Evolutionary conservation across 1,284 basidiomycete genomes (phyloP).

Genomic region (Cryptococcus sp.): DNA sequence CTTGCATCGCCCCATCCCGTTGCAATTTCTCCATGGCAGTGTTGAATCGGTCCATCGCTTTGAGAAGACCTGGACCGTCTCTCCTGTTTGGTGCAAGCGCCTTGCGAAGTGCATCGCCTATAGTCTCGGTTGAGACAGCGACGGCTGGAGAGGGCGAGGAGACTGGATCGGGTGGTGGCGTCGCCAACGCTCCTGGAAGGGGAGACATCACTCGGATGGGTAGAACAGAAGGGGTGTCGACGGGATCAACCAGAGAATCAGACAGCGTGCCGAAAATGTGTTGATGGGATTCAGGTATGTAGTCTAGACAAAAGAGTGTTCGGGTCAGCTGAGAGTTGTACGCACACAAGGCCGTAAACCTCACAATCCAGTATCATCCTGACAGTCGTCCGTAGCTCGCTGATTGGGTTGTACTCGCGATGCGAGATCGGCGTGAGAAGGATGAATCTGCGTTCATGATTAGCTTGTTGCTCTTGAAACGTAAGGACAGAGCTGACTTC

Average conservation of each 20-base stretch:
- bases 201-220: slow-evolving; percentile 30
- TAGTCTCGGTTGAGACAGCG: slow-evolving; percentile 42
- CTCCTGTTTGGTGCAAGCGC: slow-evolving; percentile 55
- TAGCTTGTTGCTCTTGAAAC: background rate
- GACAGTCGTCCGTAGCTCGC: slow-evolving; percentile 49
- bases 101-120: slow-evolving; percentile 57
- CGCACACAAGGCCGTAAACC: slow-evolving; percentile 7
- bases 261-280: slow-evolving; percentile 47
- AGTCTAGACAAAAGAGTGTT: slow-evolving; percentile 26
- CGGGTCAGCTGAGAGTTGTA: background rate
- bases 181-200: slow-evolving; percentile 25
- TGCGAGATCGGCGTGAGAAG: slow-evolving; percentile 46
- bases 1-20: slow-evolving; percentile 40
- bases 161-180: slow-evolving; percentile 24
- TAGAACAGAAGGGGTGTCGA: slow-evolving; percentile 24
- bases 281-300: slow-evolving; percentile 42
- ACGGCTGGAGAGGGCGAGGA: slow-evolving; percentile 6
- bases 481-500: slow-evolving; percentile 30
- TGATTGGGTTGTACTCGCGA: slow-evolving; percentile 55
- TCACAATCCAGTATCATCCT: slow-evolving; percentile 46
- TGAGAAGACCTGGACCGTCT: slow-evolving; percentile 57
- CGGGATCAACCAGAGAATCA: slow-evolving; percentile 32
- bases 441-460: slow-evolving; percentile 39
- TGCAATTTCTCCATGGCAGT: slow-evolving; percentile 52
- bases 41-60: slow-evolving; percentile 58